phyloP scores from a whole-genome alignment of 179 eudicot species.

The Patellifolia procumbens region DNA sequence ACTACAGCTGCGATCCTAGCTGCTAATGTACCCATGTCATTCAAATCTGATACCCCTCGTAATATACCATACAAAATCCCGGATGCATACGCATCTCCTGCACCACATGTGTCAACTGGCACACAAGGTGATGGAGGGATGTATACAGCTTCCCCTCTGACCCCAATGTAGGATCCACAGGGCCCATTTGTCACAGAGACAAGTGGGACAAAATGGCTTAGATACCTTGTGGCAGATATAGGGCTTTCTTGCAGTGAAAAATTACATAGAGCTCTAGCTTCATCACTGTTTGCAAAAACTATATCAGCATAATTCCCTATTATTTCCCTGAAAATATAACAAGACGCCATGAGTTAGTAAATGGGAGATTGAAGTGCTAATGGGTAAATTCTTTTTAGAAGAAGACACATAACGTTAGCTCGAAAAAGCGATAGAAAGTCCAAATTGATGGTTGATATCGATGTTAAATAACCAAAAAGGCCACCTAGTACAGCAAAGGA shows the following conservation, averaged over 20 bases:
- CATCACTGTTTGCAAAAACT: constrained; percentile 81
- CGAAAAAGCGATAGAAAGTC: neutral
- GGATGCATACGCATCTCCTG: constrained; percentile 95
- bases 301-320: constrained; percentile 84
- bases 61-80: constrained; percentile 76
- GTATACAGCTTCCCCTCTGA: constrained; percentile 83
- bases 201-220: constrained; percentile 91
- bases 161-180: constrained; percentile 84
- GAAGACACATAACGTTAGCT: neutral
- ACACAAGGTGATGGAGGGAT: constrained; percentile 88
- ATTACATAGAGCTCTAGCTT: constrained; percentile 86
- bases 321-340: constrained; percentile 67
- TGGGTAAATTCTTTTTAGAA: neutral
- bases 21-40: constrained; percentile 76
- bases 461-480: neutral
- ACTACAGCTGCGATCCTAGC: constrained; percentile 91
- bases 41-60: constrained; percentile 71
- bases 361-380: neutral
- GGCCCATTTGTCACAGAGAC: constrained; percentile 94
- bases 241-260: constrained; percentile 75
- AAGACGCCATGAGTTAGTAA: constrained; percentile 8
- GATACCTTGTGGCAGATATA: constrained; percentile 67
- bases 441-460: neutral
- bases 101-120: constrained; percentile 95
- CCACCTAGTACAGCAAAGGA: neutral